Evolutionary conservation across 2,329 filamentous ascomycete species (phyloP), one percentile per base, ranked within the genome.

Genomic region (Acephala macrosclerotiorum): DNA sequence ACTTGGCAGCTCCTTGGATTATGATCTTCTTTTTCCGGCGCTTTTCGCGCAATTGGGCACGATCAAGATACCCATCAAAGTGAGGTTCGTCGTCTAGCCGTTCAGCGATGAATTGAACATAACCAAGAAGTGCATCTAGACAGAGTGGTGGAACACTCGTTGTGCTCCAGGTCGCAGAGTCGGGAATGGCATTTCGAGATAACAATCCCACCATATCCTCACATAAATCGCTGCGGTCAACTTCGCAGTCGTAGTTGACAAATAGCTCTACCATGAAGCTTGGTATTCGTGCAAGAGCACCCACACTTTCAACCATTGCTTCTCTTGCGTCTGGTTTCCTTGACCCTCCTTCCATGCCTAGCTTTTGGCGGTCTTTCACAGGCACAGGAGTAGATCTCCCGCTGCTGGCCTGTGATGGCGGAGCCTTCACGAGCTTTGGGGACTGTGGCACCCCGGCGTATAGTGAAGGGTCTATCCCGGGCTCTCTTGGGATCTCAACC

Each of bases 161-260:
- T 12, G 96, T 99, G 77, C 96, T 99, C 96, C 96, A 99, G 6
- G 94, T 97, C 6, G 95, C 96, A 9, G 96, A 97, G 77, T 99
- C 96, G 0, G 96, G 96, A 70, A 99, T 91, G 1, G 96, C 96
- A 77, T 97, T 99, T 65, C 96, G 88, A 22, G 96, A 95, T 18
- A 99, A 82, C 38, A 99, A 85, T 0, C 96, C 95, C 66, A 99
- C 89, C 86, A 98, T 91, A 75, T 99, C 96, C 80, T 97, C 92
- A 75, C 96, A 99, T 5, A 99, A 81, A 80, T 99, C 96, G 60
- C 90, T 90, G 58, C 94, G 88, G 75, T 99, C 93, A 60, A 93
- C 89, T 75, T 98, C 94, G 75, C 95, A 99, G 78, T 99, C 96
- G 76, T 98, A 99, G 78, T 99, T 99, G 79, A 98, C 89, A 76